phyloP scores from a whole-genome alignment of 2,329 filamentous ascomycete species.

The Cladorrhinum sp. region DNA sequence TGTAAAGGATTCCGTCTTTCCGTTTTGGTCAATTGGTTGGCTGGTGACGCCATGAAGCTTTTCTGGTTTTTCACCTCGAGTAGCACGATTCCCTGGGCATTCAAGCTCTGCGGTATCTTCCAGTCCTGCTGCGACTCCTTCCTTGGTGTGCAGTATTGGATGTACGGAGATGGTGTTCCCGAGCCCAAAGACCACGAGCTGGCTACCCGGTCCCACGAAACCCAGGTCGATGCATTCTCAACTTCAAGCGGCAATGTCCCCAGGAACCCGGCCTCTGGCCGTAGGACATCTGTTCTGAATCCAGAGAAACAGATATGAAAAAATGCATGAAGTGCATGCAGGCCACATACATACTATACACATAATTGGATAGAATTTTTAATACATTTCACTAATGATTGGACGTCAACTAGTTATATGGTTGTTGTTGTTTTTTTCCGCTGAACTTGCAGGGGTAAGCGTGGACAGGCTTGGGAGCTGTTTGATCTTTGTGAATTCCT shows the following conservation, averaged over 20 bases:
- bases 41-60: conserved; percentile 83
- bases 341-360: conserved; percentile 2
- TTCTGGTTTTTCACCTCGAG: conserved; percentile 77
- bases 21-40: conserved; percentile 73
- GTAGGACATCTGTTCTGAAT: conserved; percentile 19
- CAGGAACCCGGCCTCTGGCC: conserved; percentile 9
- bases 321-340: conserved; percentile 2
- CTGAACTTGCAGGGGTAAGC: not conserved
- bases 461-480: not conserved
- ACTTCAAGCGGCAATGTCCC: conserved; percentile 14
- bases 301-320: conserved; percentile 23
- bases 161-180: conserved; percentile 58
- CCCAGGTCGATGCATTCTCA: conserved; percentile 14
- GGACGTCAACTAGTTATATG: not conserved
- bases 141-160: conserved; percentile 70
- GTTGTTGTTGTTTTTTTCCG: not conserved
- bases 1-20: conserved; percentile 76
- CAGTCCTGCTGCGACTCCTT: conserved; percentile 74
- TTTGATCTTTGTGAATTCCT: not conserved
- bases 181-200: conserved; percentile 33
- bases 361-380: conserved; percentile 6
- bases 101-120: conserved; percentile 80
- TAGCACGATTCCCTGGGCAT: conserved; percentile 69
- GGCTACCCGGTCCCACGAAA: conserved; percentile 15
- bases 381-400: conserved; percentile 3